These are phyloP conservation scores for Aureobasidium sp. DNA, from an alignment of 2,329 filamentous ascomycete species.

Conservation along the genomic window DNA sequence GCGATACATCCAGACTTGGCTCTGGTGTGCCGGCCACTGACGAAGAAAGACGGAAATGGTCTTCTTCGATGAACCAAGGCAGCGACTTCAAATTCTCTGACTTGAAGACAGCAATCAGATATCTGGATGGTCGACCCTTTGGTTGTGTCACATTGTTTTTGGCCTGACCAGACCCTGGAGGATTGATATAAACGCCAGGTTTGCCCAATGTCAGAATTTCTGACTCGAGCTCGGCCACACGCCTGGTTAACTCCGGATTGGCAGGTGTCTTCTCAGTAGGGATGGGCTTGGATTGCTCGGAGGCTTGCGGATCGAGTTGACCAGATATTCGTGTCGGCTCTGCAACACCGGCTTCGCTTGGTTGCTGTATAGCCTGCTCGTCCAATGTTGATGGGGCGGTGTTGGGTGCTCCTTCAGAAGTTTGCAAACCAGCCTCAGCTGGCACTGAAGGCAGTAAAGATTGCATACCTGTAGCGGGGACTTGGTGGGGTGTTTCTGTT, in stretches of 20 bases:
- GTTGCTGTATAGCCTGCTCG: neutral
- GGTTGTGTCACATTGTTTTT: conserved; percentile 31
- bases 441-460: neutral
- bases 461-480: neutral
- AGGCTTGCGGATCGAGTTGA: neutral
- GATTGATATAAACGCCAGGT: conserved; percentile 50
- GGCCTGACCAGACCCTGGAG: conserved; percentile 42
- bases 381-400: neutral
- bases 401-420: neutral
- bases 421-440: neutral
- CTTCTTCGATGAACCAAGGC: conserved; percentile 37
- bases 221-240: conserved; percentile 31
- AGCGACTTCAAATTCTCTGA: conserved; percentile 36
- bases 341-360: neutral
- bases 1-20: neutral
- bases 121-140: conserved; percentile 47
- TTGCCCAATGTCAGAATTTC: conserved; percentile 34
- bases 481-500: neutral
- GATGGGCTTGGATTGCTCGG: neutral
- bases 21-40: neutral
- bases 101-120: conserved; percentile 49
- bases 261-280: neutral
- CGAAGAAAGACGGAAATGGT: neutral
- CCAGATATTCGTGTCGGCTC: too few relatives aligned
- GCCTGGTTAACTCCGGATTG: conserved; percentile 20